Percentiles rank a stretch among this genome's conserved stretches.
Conservation (phyloP, 1,284 basidiomycete species). For the Moesziomyces aphidis region DNA sequence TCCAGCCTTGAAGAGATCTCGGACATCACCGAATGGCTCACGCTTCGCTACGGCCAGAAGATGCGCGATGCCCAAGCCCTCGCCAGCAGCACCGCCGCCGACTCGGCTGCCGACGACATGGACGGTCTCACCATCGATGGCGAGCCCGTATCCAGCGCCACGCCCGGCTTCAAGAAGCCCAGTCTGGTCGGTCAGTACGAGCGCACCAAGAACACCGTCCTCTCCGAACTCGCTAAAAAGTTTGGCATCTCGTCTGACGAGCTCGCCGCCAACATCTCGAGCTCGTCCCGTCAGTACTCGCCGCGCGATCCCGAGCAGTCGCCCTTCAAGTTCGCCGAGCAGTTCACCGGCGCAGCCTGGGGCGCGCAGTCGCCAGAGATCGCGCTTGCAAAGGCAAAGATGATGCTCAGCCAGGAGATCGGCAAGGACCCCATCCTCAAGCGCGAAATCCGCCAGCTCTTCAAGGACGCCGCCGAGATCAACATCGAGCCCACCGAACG, state of each 20-base stretch:
- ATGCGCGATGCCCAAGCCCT: slow-evolving; percentile 60
- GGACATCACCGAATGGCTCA: slow-evolving; percentile 91
- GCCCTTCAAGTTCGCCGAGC: slow-evolving; percentile 50
- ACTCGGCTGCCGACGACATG: slow-evolving; percentile 72
- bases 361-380: slow-evolving; percentile 50
- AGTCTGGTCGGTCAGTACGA: slow-evolving; percentile 89
- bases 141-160: slow-evolving; percentile 65
- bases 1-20: slow-evolving; percentile 84
- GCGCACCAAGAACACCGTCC: slow-evolving; percentile 81
- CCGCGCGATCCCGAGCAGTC: slow-evolving; percentile 73
- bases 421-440: slow-evolving; percentile 91
- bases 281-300: slow-evolving; percentile 72
- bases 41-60: slow-evolving; percentile 77
- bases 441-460: slow-evolving; percentile 80
- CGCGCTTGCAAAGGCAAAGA: slow-evolving; percentile 73
- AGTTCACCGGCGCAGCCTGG: slow-evolving; percentile 62
- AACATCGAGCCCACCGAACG: slow-evolving; percentile 89
- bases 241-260: slow-evolving; percentile 83
- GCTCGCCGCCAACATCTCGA: slow-evolving; percentile 82
- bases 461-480: slow-evolving; percentile 82
- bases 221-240: slow-evolving; percentile 80
- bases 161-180: slow-evolving; percentile 77
- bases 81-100: slow-evolving; percentile 80
- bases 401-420: slow-evolving; percentile 89
- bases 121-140: slow-evolving; percentile 38